These are phyloP conservation scores for Dactylellina parvicollis DNA, from an alignment of 2,329 filamentous ascomycete species.

Conservation along the genomic window DNA sequence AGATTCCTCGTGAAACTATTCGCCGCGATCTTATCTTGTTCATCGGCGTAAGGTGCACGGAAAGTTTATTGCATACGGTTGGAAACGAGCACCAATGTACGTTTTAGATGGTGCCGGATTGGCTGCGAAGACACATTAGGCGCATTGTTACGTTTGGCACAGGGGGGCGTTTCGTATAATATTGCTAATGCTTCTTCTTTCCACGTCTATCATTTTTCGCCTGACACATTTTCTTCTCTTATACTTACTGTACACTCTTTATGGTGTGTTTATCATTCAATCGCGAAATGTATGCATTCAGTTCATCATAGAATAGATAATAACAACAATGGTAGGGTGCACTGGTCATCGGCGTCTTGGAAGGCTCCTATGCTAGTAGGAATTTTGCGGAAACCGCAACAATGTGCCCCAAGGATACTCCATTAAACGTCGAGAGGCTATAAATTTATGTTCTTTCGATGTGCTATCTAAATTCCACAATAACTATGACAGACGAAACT, in stretches of 20 bases:
- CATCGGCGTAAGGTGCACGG: constrained; percentile 7
- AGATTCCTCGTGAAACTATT: neutral
- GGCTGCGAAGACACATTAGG: constrained; percentile 3
- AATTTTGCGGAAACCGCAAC: too few relatives aligned
- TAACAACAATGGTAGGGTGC: too few relatives aligned
- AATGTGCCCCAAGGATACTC: too few relatives aligned
- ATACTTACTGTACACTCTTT: neutral
- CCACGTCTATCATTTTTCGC: constrained; percentile 1
- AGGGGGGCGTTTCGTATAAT: constrained; percentile 18
- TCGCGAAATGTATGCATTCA: neutral
- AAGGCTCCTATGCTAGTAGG: too few relatives aligned
- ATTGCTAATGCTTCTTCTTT: neutral
- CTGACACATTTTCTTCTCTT: neutral
- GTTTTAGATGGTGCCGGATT: neutral
- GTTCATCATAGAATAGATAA: too few relatives aligned
- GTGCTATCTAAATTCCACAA: too few relatives aligned
- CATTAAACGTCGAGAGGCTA: too few relatives aligned
- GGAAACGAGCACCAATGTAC: neutral
- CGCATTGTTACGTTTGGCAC: constrained; percentile 14
- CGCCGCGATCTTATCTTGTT: neutral
- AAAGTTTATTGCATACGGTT: neutral
- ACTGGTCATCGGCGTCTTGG: too few relatives aligned
- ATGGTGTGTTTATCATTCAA: neutral
- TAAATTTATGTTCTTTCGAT: too few relatives aligned
- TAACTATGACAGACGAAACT: too few relatives aligned